Base-by-base conservation (phyloP, 495 filamentous ascomycete species). In the Patellaria atrata region DNA sequence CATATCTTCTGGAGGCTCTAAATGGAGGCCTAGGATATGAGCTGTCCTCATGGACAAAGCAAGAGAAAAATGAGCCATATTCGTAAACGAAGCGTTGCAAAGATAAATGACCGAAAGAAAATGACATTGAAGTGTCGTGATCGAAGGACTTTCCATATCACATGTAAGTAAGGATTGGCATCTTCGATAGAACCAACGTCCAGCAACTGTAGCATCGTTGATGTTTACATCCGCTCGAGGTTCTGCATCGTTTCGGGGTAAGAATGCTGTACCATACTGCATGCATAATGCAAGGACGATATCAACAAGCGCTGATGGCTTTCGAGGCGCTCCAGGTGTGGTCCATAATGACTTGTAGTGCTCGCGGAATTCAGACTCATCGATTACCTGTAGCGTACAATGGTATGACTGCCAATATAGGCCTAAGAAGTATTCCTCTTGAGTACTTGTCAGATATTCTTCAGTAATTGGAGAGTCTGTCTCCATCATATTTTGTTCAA, bases 251-350 rank as follows among this genome's bases (percentile, higher is more conserved):
- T 13, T n/a, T 12, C 5, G 4, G 7, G 52, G 42, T 1, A 48
- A 43, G 1, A 49, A 32, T 5, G 57, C 47, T 19, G 58, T 55
- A 12, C 58, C 60, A 33, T 65, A 62, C 45, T 71, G 67, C 57
- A 72, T 68, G 34, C 61, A 68, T 11, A 71, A 29, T 6, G 68
- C 68, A 14, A 74, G 47, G 22, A 70, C 45, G 12, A 71, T 67
- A 37, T 74, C 68, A 8, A 66, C 65, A 1, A 72, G 56, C 4
- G 68, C 59, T 5, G 64, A 71, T 7, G 64, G 55, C 40, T 55
- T 60, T 2, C 69, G 58, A 5, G 37, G 38, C 9, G 43, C 44
- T 2, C 43, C 52, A 9, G 51, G 47, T 15, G 33, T 43, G 10
- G 41, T 48, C 61, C 62, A 67, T 2, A 71, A 51, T 10, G 65